Conservation (phyloP, 768 basidiomycete species). For the Amanita polypyramis region DNA sequence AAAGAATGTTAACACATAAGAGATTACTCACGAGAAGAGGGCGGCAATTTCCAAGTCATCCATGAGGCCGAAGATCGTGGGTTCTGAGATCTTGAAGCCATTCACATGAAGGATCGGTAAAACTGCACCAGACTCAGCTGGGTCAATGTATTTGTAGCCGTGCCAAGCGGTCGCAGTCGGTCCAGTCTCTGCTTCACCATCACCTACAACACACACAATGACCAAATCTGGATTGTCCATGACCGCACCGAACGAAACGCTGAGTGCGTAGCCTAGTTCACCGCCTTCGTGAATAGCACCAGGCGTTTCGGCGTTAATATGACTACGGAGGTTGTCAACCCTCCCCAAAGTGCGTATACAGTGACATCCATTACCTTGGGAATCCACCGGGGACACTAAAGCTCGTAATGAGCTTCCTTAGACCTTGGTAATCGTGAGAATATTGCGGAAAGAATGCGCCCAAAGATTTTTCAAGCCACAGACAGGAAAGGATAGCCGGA, state of each 20-base stretch:
- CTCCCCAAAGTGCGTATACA: constrained; percentile 5
- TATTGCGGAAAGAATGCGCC: constrained; percentile 47
- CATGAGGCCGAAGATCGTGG: constrained; percentile 86
- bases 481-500: constrained; percentile 74
- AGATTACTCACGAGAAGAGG: constrained; percentile 53
- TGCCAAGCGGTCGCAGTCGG: constrained; percentile 80
- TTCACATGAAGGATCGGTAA: constrained; percentile 87
- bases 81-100: constrained; percentile 85
- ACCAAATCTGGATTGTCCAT: constrained; percentile 89
- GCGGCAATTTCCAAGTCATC: constrained; percentile 74
- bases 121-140: constrained; percentile 81
- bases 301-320: constrained; percentile 78
- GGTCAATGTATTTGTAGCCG: constrained; percentile 84
- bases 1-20: constrained; percentile 1
- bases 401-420: constrained; percentile 55
- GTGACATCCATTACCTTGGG: constrained; percentile 42
- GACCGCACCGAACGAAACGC: constrained; percentile 78
- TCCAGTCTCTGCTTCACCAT: constrained; percentile 79
- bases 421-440: constrained; percentile 43
- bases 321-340: constrained; percentile 23
- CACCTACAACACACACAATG: constrained; percentile 74
- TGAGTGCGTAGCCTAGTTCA: constrained; percentile 82
- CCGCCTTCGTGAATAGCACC: constrained; percentile 89
- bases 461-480: constrained; percentile 79
- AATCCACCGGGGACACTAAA: constrained; percentile 83